Evolutionary conservation across 306 rosid genomes (phyloP).

Genomic region (Benincasa hispida): DNA sequence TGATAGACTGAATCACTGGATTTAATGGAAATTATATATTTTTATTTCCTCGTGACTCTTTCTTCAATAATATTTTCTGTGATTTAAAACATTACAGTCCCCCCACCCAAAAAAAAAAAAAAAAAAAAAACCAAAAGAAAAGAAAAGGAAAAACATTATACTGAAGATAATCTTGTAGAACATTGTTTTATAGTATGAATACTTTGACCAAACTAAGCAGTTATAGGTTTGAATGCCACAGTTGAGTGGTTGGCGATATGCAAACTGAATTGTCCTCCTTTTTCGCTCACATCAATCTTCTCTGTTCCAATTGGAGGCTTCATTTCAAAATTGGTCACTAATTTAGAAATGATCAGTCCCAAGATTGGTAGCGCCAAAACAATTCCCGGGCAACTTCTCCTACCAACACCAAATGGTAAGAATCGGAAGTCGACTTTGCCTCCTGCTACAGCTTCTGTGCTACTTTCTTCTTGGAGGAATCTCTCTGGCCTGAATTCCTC

Average conservation of each 20-base stretch:
- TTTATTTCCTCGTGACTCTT: background rate
- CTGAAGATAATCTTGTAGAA: background rate
- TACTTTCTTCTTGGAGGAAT: conserved; percentile 55
- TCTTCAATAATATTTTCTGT: background rate
- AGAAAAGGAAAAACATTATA: background rate
- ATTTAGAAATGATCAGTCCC: conserved; percentile 45
- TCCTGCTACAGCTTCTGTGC: conserved; percentile 43
- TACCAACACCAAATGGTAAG: conserved; percentile 73
- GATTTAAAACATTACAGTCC: background rate
- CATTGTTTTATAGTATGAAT: background rate
- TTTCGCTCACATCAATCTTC: conserved; percentile 50
- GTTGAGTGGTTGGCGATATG: conserved; percentile 65
- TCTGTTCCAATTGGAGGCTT: conserved; percentile 21
- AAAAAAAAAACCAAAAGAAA: background rate
- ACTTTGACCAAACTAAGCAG: background rate
- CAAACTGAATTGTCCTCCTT: conserved; percentile 73
- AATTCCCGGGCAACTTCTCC: conserved; percentile 85
- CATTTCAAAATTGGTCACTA: conserved; percentile 54
- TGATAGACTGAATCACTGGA: background rate
- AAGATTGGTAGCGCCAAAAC: conserved; percentile 75
- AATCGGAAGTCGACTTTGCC: conserved; percentile 64
- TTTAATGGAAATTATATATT: background rate
- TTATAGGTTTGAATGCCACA: conserved; percentile 24
- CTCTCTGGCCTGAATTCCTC: conserved; percentile 73
- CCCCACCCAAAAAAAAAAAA: background rate